A percentile compares a stretch with the other conserved stretches of the same genome.
These are phyloP conservation scores for Lepidium didymum DNA, from an alignment of 345 rosid genomes.

Conservation along the genomic window DNA sequence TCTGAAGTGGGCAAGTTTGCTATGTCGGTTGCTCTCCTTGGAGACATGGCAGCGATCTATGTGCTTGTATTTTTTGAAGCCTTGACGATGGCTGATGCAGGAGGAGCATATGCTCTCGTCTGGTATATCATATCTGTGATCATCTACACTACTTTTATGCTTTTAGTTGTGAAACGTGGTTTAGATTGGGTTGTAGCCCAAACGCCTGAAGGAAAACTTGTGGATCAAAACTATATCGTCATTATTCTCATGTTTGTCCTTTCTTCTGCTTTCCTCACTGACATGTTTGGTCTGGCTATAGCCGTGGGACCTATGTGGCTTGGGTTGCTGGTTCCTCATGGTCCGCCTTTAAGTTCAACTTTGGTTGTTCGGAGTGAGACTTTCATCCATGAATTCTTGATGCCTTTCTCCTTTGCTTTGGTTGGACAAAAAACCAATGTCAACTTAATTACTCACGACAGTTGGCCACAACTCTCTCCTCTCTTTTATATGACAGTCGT, in stretches of 20 bases:
- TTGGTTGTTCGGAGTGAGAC: slow-evolving; percentile 52
- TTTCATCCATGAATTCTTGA: slow-evolving; percentile 40
- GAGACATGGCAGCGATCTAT: slow-evolving; percentile 31
- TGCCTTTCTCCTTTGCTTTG: slow-evolving; percentile 52
- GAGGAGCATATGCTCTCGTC: not conserved
- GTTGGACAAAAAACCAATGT: slow-evolving; percentile 53
- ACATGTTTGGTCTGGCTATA: slow-evolving; percentile 58
- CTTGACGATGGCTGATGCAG: slow-evolving; percentile 29
- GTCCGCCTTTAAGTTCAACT: slow-evolving; percentile 56
- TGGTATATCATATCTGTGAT: slow-evolving; percentile 32
- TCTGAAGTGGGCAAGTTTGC: slow-evolving; percentile 60
- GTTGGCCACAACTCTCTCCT: slow-evolving; percentile 47
- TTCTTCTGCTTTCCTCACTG: slow-evolving; percentile 45
- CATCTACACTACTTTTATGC: slow-evolving; percentile 14
- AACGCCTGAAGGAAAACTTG: slow-evolving; percentile 53
- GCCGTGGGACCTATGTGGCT: slow-evolving; percentile 55
- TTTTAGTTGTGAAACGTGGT: slow-evolving; percentile 17
- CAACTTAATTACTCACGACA: slow-evolving; percentile 13
- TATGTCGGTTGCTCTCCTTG: slow-evolving; percentile 35
- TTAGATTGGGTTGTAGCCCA: slow-evolving; percentile 40
- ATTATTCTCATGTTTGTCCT: slow-evolving; percentile 42
- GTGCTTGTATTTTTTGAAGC: slow-evolving; percentile 34
- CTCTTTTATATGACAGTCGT: slow-evolving; percentile 31
- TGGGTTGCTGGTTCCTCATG: slow-evolving; percentile 58
- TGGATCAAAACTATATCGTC: slow-evolving; percentile 38